These are phyloP conservation scores for Parastagonospora avenae DNA, from an alignment of 2,329 filamentous ascomycete species.

Conservation along the genomic window DNA sequence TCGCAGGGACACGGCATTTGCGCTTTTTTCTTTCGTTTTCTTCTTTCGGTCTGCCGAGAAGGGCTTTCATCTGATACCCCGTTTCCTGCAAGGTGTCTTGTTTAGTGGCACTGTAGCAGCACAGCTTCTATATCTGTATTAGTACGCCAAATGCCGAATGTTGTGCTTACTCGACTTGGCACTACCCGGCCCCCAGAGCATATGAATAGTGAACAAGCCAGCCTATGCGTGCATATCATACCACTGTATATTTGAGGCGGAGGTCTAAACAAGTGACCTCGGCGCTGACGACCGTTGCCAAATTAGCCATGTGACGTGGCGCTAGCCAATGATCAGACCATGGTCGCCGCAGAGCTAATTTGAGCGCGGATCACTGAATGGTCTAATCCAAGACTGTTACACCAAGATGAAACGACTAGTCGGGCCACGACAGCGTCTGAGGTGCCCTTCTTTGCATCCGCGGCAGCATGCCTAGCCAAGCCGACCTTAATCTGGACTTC, in stretches of 20 bases:
- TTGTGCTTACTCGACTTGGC: constrained; percentile 1
- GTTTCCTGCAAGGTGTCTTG: constrained; percentile 15
- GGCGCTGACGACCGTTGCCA: background rate
- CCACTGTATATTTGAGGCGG: background rate
- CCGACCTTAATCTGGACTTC: background rate
- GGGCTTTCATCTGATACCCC: constrained; percentile 41
- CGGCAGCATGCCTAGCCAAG: background rate
- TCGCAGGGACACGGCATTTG: background rate
- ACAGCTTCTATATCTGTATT: constrained; percentile 16
- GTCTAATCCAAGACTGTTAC: constrained; percentile 5
- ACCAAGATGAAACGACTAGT: constrained; percentile 7
- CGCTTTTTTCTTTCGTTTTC: constrained; percentile 12
- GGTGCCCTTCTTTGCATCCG: constrained; percentile 7
- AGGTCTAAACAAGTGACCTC: background rate
- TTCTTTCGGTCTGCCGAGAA: constrained; percentile 13
- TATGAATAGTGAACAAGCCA: background rate
- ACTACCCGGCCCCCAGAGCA: background rate
- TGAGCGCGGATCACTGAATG: constrained; percentile 3
- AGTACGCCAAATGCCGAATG: constrained; percentile 8
- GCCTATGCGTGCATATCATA: constrained; percentile 1
- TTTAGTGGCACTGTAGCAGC: constrained; percentile 8
- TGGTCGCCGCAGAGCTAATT: constrained; percentile 2
- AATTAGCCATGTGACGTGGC: constrained; percentile 5
- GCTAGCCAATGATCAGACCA: constrained; percentile 2
- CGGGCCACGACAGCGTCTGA: constrained; percentile 7